Percentiles rank a stretch among this genome's conserved stretches.
These are phyloP conservation scores for Cardamine resedifolia DNA, from an alignment of 345 rosid species.

Conservation along the genomic window DNA sequence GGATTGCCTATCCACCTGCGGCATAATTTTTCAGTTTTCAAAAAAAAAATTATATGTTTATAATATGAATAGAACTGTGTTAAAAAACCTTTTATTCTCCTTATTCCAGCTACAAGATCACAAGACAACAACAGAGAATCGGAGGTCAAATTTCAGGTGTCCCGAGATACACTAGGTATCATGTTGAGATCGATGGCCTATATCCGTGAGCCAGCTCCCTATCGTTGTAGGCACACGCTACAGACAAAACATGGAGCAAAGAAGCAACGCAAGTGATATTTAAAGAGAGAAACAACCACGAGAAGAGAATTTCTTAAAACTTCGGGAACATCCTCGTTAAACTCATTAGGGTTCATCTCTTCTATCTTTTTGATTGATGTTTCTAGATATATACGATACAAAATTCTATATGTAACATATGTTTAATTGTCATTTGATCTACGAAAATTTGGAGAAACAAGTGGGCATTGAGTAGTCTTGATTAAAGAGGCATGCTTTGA, in stretches of 20 bases:
- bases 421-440: not conserved
- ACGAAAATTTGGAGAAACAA: too few species aligned
- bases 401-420: conserved; percentile 15
- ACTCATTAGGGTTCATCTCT: not conserved
- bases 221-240: conserved; percentile 56
- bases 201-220: conserved; percentile 88
- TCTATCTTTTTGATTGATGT: conserved; percentile 5
- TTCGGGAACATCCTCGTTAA: not conserved
- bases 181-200: conserved; percentile 99
- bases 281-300: conserved; percentile 14
- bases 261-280: conserved; percentile 56
- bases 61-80: not conserved
- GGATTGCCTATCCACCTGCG: too few species aligned
- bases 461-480: too few species aligned
- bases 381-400: conserved; percentile 8
- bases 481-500: conserved; percentile 24
- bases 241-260: conserved; percentile 54
- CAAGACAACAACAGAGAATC: conserved; percentile 83
- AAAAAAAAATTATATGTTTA: too few species aligned
- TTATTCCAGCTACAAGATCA: conserved; percentile 85
- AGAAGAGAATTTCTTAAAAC: not conserved
- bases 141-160: conserved; percentile 96
- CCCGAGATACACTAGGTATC: conserved; percentile 86
- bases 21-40: too few species aligned
- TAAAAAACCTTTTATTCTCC: not conserved